These are phyloP conservation scores for Stromatinia cepivora DNA, from an alignment of 2,329 filamentous ascomycete species.

Conservation along the genomic window DNA sequence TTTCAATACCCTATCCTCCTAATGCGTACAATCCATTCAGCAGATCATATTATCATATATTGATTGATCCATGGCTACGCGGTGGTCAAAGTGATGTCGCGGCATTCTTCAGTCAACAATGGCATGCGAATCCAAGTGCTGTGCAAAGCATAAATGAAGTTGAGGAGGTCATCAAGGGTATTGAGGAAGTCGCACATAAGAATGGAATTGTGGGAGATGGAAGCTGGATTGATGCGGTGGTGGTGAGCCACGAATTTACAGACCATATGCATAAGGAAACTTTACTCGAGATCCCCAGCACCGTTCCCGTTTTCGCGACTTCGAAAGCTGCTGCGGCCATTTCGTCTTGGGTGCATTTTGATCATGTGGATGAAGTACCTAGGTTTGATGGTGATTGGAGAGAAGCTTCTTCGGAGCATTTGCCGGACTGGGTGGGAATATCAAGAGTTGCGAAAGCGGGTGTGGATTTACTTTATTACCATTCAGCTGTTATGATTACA, in stretches of 20 bases:
- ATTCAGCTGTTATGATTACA: conserved; percentile 59
- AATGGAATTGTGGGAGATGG: conserved; percentile 9
- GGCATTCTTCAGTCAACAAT: conserved; percentile 65
- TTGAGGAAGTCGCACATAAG: conserved; percentile 44
- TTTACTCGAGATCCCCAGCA: conserved; percentile 52
- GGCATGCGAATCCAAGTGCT: conserved; percentile 56
- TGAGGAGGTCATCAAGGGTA: conserved; percentile 50
- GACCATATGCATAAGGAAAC: conserved; percentile 65
- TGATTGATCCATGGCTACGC: conserved; percentile 65
- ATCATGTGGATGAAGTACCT: conserved; percentile 48
- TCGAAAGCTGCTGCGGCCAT: conserved; percentile 59
- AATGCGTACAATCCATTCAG: not conserved
- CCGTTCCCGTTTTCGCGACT: conserved; percentile 60
- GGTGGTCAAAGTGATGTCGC: conserved; percentile 64
- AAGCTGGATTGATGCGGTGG: conserved; percentile 57
- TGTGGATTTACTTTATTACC: conserved; percentile 58
- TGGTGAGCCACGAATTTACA: conserved; percentile 65
- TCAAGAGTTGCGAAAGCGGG: conserved; percentile 54
- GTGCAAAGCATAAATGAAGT: conserved; percentile 57
- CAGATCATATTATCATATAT: conserved; percentile 58
- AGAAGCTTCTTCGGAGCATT: conserved; percentile 31
- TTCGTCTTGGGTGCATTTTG: conserved; percentile 59
- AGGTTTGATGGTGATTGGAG: conserved; percentile 39
- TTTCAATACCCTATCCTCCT: conserved; percentile 60
- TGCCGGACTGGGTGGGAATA: conserved; percentile 64